Evolutionary conservation across 2,329 filamentous ascomycete species (phyloP).

Genomic region (Didymella glomerata): DNA sequence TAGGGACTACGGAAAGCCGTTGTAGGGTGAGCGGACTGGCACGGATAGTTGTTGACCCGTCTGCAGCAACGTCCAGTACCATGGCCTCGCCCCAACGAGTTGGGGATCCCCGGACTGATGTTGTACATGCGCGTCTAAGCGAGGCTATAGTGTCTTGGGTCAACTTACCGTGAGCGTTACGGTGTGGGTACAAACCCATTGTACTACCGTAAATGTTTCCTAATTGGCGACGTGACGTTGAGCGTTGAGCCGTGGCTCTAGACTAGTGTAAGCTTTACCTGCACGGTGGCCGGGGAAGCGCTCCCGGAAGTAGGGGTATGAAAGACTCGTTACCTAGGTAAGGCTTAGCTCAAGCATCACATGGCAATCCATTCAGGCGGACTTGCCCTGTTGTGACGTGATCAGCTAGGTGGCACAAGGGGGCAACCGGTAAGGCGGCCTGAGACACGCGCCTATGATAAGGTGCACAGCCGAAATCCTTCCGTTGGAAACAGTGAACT

Average conservation of each 20-base stretch:
- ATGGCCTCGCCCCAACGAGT: slow-evolving; percentile 5
- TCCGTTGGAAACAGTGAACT: neutral
- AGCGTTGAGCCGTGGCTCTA: slow-evolving; percentile 22
- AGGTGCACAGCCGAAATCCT: neutral
- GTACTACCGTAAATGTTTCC: slow-evolving; percentile 13
- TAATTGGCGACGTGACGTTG: slow-evolving; percentile 29
- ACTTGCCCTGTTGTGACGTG: slow-evolving; percentile 12
- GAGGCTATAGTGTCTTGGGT: slow-evolving; percentile 16
- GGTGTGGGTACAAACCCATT: slow-evolving; percentile 16
- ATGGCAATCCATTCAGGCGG: slow-evolving; percentile 15
- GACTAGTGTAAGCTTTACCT: slow-evolving; percentile 23
- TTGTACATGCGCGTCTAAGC: slow-evolving; percentile 29
- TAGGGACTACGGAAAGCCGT: neutral
- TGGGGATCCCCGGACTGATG: slow-evolving; percentile 21
- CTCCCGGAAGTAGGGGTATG: slow-evolving; percentile 24
- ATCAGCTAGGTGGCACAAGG: slow-evolving; percentile 12
- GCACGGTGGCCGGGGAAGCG: slow-evolving; percentile 27
- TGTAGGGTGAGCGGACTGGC: slow-evolving; percentile 5
- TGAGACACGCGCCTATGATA: slow-evolving; percentile 17
- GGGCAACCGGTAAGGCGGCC: slow-evolving; percentile 5
- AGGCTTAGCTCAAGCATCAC: slow-evolving; percentile 20
- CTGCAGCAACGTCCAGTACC: slow-evolving; percentile 13
- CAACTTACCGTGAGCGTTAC: slow-evolving; percentile 17
- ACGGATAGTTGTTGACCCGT: neutral
- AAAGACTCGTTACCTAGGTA: slow-evolving; percentile 3